Evolutionary conservation across 2,329 filamentous ascomycete genomes (phyloP), one percentile per base, ranked within the genome.

Genomic region (Aspergillus sp.): DNA sequence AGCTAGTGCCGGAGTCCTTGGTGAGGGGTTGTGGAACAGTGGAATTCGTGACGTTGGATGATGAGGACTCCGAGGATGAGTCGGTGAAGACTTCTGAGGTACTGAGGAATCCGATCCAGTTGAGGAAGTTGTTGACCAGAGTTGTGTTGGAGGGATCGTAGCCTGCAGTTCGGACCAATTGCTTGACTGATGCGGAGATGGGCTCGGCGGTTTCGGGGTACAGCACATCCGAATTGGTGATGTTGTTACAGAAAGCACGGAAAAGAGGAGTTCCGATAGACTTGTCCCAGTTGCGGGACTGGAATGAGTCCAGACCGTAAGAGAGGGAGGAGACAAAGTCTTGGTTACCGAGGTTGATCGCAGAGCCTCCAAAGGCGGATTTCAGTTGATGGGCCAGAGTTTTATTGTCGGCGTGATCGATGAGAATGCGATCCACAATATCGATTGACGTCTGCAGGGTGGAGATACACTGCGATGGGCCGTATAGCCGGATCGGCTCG

Each of bases 401-500:
- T 9, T 73, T 70, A 60, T 84, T 78, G 36, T 81, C 81, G n/a
- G 66, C 57, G 55, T 81, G 76, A 47, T 75, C 74, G 51, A 84
- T 72, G 8, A 87, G 72, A 63, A 89, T 85, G 39, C 81, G 84
- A 67, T 89, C 87, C 4, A 88, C 72, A 10, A 87, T 78, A 60
- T 86, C 78, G 21, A 81, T 82, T 45, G 88, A 74, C 32, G 85
- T 87, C 70, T 90, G 87, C 0, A 87, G 88, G 1, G 83, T 82
- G 1, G 80, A 76, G 38, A 92, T 83, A 70, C 91, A 95, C 32
- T 85, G 83, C 0, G 81, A 78, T 10, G 86, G 85, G 2, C 77
- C 86, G 59, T 83, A 84, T 17, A 82, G 71, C 12, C 84, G 79
- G 58, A 87, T 80, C 0, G 86, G 83, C 69, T 86, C 84, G 67